Evolutionary conservation across 495 filamentous ascomycete genomes (phyloP), one percentile per base, ranked within the genome.

Genomic region (Glarea lozoyensis): DNA sequence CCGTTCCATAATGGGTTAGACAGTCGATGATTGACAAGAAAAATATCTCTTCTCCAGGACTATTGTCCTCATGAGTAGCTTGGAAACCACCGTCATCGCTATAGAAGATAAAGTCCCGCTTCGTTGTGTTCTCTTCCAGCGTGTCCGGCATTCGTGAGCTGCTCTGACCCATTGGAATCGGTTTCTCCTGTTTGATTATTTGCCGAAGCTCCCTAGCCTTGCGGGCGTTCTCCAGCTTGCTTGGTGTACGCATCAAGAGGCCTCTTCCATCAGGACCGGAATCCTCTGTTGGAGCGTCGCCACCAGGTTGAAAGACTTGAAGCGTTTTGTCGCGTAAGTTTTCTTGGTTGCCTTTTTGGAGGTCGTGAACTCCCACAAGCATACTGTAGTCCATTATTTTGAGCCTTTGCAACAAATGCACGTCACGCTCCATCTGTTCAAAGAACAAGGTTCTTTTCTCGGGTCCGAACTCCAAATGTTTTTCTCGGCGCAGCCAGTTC

Each of bases 351-450:
- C 92, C 92, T 45, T 80, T 78, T 23, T 76, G 74, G 9, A 89
- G 58, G 60, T 97, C 92, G 56, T 99, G 92, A 25, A 96, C 93
- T 24, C 93, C 92, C 13, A 99, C 78, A 30, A 99, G 65, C 40
- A 99, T 76, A 12, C 89, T 96, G 62, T 99, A 99, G 57, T 99
- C 92, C 92, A 99, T 99, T 52, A 99, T 95, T 53, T 92, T 84
- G 24, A 97, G 67, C 52, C 68, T 75, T 62, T 96, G 85, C 25
- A 99, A 60, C 11, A 97, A 65, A 36, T 76, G 74, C 22, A 97
- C 89, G 60, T 99, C 92, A 42, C 75, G 73, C 46, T 89, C 73
- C 49, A 97, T 78, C 56, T 99, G 92, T 39, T 86, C 79, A 13
- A 96, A 69, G 58, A 99, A 97, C 25, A 84, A 57, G 15, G 78